Conservation (phyloP, 2,329 filamentous ascomycete genomes). For the Alternaria consortialis region DNA sequence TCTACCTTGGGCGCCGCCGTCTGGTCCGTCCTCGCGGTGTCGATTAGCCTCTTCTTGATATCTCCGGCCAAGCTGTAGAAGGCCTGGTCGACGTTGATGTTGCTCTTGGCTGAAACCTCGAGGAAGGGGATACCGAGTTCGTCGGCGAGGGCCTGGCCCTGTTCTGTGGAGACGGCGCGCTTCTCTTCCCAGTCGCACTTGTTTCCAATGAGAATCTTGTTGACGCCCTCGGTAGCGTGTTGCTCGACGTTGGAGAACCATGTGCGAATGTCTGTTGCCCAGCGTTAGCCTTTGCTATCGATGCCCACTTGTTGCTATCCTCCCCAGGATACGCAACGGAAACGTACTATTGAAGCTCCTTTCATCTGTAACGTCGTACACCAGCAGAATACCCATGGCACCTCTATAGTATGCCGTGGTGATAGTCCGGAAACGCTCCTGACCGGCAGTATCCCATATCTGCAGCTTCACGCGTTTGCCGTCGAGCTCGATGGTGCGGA, state of each 20-base stretch:
- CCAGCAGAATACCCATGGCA: conserved; percentile 96
- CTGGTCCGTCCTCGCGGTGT: conserved; percentile 79
- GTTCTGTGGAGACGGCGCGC: conserved; percentile 89
- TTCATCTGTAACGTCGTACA: conserved; percentile 98
- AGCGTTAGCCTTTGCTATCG: conserved; percentile 22
- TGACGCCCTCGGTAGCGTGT: conserved; percentile 97
- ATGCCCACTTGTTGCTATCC: neutral
- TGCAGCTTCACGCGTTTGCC: conserved; percentile 99
- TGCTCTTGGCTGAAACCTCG: conserved; percentile 97
- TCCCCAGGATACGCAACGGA: neutral
- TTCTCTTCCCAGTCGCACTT: conserved; percentile 99
- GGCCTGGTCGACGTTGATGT: conserved; percentile 99
- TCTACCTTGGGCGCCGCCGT: conserved; percentile 42
- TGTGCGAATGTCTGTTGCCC: conserved; percentile 84
- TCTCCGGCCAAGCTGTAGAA: conserved; percentile 95
- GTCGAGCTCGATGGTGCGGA: conserved; percentile 97
- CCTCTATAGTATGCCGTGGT: conserved; percentile 98
- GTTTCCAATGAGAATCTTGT: conserved; percentile 99
- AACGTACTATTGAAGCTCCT: conserved; percentile 90
- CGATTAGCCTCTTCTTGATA: conserved; percentile 98
- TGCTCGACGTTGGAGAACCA: conserved; percentile 99
- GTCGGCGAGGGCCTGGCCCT: conserved; percentile 90
- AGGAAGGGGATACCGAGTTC: conserved; percentile 98
- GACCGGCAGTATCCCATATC: conserved; percentile 99
- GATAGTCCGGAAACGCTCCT: conserved; percentile 98